Evolutionary conservation across 352 stramenopile genomes (phyloP).

Genomic region (Pythium aquatile): DNA sequence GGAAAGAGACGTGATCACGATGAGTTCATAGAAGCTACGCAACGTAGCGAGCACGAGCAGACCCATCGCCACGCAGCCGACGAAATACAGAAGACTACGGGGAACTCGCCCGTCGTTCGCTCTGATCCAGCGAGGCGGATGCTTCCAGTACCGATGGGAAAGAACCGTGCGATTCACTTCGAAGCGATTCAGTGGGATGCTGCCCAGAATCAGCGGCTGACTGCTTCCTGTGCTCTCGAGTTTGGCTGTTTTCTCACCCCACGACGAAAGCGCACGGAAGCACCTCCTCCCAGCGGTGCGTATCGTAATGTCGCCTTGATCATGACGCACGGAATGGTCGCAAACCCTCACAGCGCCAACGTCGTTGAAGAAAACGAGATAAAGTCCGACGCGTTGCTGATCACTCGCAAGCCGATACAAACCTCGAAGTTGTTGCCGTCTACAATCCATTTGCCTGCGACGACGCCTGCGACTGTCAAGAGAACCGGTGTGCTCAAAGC

Average conservation of each 20-base stretch:
- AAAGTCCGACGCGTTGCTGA: conserved; percentile 13
- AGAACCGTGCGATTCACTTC: conserved; percentile 1
- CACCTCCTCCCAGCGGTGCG: background rate
- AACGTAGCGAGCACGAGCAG: background rate
- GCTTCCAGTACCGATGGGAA: background rate
- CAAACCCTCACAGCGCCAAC: conserved; percentile 6
- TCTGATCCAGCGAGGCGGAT: background rate
- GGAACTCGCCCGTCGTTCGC: background rate
- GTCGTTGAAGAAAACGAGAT: conserved; percentile 13
- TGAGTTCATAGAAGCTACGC: background rate
- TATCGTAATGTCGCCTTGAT: conserved; percentile 11
- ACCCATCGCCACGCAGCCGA: background rate
- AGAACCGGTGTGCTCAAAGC: conserved; percentile 9
- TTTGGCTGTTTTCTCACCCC: background rate
- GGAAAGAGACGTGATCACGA: background rate
- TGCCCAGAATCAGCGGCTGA: background rate
- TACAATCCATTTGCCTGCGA: background rate
- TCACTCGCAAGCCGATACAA: background rate
- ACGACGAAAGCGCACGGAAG: background rate
- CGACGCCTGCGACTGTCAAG: background rate
- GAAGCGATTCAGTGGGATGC: background rate
- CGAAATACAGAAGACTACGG: background rate
- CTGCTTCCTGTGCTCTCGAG: background rate
- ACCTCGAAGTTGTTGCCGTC: conserved; percentile 13
- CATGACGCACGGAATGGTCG: conserved; percentile 12